Base-by-base conservation (phyloP, 1,284 basidiomycete species). In the Sporisorium iseilematis-ciliati region DNA sequence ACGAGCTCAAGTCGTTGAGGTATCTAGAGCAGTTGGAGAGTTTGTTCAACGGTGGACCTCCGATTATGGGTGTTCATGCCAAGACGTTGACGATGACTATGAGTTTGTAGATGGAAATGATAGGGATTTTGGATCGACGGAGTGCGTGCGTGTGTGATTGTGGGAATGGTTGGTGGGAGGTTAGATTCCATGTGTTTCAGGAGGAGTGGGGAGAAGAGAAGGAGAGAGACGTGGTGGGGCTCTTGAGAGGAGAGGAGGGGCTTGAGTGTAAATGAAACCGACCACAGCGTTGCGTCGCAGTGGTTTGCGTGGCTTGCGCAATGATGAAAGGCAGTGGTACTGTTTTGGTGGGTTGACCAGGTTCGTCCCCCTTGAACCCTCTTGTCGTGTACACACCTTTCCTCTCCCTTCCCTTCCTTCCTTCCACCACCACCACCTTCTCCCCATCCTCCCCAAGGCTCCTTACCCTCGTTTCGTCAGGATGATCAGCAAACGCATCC, bases 31-130 rank as follows among this genome's bases (percentile, higher is more conserved):
- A 82, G 60, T 71, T 84, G 51, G 78, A 83, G 65, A 78, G 67
- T 20, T 66, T 84, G 41, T 84, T 80, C 51, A 65, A 65, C n/a
- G 82, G 80, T 2, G 80, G 79, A 14, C 80, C 82, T 20, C 83
- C 83, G 23, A 70, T 84, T 21, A 63, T 84, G 46, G 83, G 81
- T 12, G 81, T 84, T 18, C 82, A 84, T 57, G 82, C 82, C 10
- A 82, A 77, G 67, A 80, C 82, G 61, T 46, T 84, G n/a, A 84
- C 82, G 18, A 79, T 81, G 77, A 81, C 79, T 55, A 81, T 81
- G 79, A 75, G 68, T 38, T 41, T 79, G 51, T 79, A 79, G 50
- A 23, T 26, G 2, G 8, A 2, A 26, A 26, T 23, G 3, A 7
- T 31, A 31, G 31, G 33, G 7, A 51, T 49, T 1, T 49, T n/a